Evolutionary conservation across 805 yeast species (phyloP).

Genomic region (Lachancea cidri): DNA sequence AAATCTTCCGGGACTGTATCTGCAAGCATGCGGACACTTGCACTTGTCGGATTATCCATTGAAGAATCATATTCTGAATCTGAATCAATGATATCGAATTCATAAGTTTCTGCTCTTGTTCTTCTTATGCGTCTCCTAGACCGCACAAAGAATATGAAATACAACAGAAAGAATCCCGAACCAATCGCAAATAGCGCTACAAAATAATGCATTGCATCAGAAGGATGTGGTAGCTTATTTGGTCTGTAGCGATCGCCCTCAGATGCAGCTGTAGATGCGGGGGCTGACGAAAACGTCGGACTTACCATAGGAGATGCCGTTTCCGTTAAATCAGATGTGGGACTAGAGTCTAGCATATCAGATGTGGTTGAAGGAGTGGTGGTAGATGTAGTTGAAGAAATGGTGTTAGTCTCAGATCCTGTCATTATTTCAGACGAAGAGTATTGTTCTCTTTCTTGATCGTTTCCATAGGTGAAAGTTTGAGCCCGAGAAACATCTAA

Average conservation of each 20-base stretch:
- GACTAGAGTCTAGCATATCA: constrained; percentile 2
- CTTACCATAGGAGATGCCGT: background rate
- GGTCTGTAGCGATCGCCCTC: constrained; percentile 20
- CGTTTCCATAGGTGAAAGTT: constrained; percentile 43
- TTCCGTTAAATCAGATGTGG: background rate
- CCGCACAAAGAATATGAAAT: constrained; percentile 39
- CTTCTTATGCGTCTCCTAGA: constrained; percentile 44
- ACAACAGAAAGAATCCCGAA: constrained; percentile 41
- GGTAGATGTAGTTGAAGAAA: constrained; percentile 6
- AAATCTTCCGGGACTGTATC: constrained; percentile 26
- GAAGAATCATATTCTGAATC: constrained; percentile 40
- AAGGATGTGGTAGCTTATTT: constrained; percentile 34
- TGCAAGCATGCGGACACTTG: constrained; percentile 11
- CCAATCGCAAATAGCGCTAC: constrained; percentile 57
- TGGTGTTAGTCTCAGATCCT: background rate
- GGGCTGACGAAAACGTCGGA: constrained; percentile 8
- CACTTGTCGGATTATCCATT: constrained; percentile 17
- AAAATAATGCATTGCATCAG: constrained; percentile 57
- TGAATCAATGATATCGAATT: constrained; percentile 72
- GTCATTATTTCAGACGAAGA: constrained; percentile 3
- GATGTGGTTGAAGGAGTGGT: constrained; percentile 7
- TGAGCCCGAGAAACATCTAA: constrained; percentile 59
- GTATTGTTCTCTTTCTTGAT: constrained; percentile 25
- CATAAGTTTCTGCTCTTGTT: constrained; percentile 65
- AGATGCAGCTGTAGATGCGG: constrained; percentile 11